Percentiles rank a stretch among this genome's conserved stretches.
These are phyloP conservation scores for Rhizopogon vinicolor DNA, from an alignment of 768 basidiomycete species.

Conservation along the genomic window DNA sequence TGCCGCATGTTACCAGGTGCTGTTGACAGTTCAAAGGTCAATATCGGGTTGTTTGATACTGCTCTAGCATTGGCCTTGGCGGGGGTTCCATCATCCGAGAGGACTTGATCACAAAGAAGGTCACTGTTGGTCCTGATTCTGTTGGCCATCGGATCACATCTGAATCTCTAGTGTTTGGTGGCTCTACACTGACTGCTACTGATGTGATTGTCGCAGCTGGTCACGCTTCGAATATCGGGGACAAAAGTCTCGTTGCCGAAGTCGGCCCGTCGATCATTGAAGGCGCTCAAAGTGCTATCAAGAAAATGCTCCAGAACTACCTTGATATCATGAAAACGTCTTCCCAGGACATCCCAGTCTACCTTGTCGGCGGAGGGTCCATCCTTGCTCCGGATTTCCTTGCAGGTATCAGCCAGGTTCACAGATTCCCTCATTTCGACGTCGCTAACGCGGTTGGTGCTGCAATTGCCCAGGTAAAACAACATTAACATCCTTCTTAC, in stretches of 20 bases:
- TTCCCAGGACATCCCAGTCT: conserved; percentile 48
- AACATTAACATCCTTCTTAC: background rate
- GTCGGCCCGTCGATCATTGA: conserved; percentile 23
- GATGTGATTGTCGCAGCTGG: conserved; percentile 48
- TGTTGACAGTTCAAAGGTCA: conserved; percentile 1
- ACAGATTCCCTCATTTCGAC: conserved; percentile 45
- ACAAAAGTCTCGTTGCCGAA: conserved; percentile 16
- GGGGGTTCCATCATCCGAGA: conserved; percentile 53
- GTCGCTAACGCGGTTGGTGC: conserved; percentile 64
- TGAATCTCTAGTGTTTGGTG: conserved; percentile 54
- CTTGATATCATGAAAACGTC: conserved; percentile 66
- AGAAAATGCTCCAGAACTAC: conserved; percentile 38
- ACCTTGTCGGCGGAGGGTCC: conserved; percentile 64
- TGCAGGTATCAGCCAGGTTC: conserved; percentile 46
- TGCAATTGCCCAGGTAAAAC: conserved; percentile 34
- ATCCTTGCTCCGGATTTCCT: conserved; percentile 51
- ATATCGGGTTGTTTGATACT: background rate
- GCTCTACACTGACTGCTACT: conserved; percentile 52
- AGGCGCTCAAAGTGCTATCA: conserved; percentile 37
- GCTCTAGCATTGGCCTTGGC: conserved; percentile 51
- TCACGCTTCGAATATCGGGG: conserved; percentile 23
- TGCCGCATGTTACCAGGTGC: conserved; percentile 47
- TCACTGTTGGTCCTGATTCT: conserved; percentile 60
- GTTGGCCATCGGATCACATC: conserved; percentile 51
- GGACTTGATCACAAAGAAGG: conserved; percentile 27